Evolutionary conservation across 1,139 yeast genomes (phyloP).

Genomic region (Yamadazyma songkhlaensis): DNA sequence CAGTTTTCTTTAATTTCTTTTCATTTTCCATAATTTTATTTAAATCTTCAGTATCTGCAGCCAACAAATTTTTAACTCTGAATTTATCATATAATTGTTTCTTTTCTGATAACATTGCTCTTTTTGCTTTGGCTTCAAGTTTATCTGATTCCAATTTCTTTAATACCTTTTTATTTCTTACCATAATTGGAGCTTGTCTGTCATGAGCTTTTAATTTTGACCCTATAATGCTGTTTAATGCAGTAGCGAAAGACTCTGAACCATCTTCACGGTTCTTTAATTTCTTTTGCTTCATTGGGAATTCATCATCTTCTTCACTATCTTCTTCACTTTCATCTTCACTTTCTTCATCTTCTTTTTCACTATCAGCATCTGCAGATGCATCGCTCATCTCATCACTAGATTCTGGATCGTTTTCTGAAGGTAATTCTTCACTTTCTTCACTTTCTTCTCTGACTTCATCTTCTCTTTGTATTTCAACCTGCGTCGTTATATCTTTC

Average conservation of each 20-base stretch:
- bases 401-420: background rate
- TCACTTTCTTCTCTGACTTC: constrained; percentile 3
- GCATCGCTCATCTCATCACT: background rate
- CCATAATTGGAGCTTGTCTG: constrained; percentile 85
- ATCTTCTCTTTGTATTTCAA: constrained; percentile 6
- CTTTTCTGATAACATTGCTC: constrained; percentile 69
- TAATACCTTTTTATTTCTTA: constrained; percentile 65
- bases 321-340: constrained; percentile 22
- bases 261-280: constrained; percentile 62
- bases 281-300: constrained; percentile 47
- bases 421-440: constrained; percentile 3
- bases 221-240: constrained; percentile 79
- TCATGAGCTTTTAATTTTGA: constrained; percentile 87
- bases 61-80: constrained; percentile 66
- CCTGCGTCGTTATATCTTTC: constrained; percentile 7
- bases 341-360: constrained; percentile 16
- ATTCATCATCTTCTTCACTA: constrained; percentile 32
- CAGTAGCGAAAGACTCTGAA: constrained; percentile 71
- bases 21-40: constrained; percentile 68
- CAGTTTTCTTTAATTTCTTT: constrained; percentile 70
- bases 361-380: constrained; percentile 6
- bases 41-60: constrained; percentile 54
- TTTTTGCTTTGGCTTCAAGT: constrained; percentile 79
- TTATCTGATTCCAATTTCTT: constrained; percentile 78
- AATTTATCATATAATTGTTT: constrained; percentile 64